phyloP scores from a whole-genome alignment of 371 early-diverging fungal species.

The Lichtheimia corymbifera region DNA sequence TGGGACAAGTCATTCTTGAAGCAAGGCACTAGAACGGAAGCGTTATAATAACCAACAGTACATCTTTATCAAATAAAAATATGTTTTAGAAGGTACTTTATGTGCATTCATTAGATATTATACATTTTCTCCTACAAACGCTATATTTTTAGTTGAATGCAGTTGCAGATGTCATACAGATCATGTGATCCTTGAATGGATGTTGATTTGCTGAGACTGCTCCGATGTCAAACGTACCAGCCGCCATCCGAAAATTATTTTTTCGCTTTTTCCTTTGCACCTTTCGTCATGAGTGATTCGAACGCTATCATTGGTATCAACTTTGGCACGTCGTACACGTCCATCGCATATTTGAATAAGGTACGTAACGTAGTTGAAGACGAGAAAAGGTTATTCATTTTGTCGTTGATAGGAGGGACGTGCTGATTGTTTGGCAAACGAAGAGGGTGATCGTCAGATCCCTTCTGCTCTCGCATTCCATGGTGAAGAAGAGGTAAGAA shows the following conservation, averaged over 20 bases:
- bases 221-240: no score
- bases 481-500: constrained; percentile 79
- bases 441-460: constrained; percentile 95
- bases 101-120: no score
- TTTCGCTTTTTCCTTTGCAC: background rate
- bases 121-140: no score
- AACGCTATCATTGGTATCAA: constrained; percentile 74
- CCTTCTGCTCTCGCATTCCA: constrained; percentile 92
- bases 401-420: constrained; percentile 73
- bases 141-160: no score
- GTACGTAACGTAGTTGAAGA: constrained; percentile 31
- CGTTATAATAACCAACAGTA: no score
- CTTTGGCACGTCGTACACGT: constrained; percentile 89
- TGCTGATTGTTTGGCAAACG: constrained; percentile 94
- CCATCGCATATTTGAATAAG: constrained; percentile 86
- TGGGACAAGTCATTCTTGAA: constrained; percentile 7
- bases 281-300: background rate
- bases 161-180: no score
- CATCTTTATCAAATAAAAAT: no score
- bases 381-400: constrained; percentile 22
- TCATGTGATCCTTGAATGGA: no score
- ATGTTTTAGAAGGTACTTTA: no score
- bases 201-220: no score
- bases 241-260: background rate
- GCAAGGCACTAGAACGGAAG: background rate